Evolutionary conservation across 345 rosid species (phyloP).

Genomic region (rapeseed (Brassica napus)): DNA sequence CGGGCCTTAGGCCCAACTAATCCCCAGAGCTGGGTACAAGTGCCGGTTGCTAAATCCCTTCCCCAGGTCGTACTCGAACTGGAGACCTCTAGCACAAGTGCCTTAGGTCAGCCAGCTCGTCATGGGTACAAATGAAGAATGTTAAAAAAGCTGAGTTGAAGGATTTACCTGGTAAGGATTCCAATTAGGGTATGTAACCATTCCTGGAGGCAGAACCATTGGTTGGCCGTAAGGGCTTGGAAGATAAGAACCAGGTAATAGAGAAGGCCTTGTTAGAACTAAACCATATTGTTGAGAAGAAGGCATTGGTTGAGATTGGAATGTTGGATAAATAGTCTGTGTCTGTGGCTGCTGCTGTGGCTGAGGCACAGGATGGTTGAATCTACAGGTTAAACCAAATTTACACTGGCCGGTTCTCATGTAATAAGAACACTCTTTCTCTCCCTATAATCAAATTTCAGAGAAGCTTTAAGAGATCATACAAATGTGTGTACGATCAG

Average conservation of each 20-base stretch:
- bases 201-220: slow-evolving; percentile 67
- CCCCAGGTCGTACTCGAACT: too few relatives aligned
- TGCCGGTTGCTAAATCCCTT: too few relatives aligned
- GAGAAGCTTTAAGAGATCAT: neutral
- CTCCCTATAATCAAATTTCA: slow-evolving; percentile 57
- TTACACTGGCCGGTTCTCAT: slow-evolving; percentile 91
- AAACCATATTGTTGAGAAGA: slow-evolving; percentile 76
- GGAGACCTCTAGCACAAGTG: too few relatives aligned
- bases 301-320: slow-evolving; percentile 69
- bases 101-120: too few relatives aligned
- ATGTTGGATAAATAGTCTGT: slow-evolving; percentile 48
- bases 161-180: slow-evolving; percentile 64
- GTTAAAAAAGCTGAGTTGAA: neutral
- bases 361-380: slow-evolving; percentile 84
- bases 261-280: slow-evolving; percentile 77
- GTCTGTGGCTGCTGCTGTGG: slow-evolving; percentile 28
- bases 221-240: slow-evolving; percentile 69
- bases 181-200: slow-evolving; percentile 78
- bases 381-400: slow-evolving; percentile 87
- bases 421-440: slow-evolving; percentile 90
- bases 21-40: too few relatives aligned
- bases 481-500: slow-evolving; percentile 1
- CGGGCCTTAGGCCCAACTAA: too few relatives aligned
- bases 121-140: neutral
- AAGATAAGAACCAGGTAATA: slow-evolving; percentile 65